Base-by-base conservation (phyloP, 352 stramenopile species). In the Phytopythium litorale region DNA sequence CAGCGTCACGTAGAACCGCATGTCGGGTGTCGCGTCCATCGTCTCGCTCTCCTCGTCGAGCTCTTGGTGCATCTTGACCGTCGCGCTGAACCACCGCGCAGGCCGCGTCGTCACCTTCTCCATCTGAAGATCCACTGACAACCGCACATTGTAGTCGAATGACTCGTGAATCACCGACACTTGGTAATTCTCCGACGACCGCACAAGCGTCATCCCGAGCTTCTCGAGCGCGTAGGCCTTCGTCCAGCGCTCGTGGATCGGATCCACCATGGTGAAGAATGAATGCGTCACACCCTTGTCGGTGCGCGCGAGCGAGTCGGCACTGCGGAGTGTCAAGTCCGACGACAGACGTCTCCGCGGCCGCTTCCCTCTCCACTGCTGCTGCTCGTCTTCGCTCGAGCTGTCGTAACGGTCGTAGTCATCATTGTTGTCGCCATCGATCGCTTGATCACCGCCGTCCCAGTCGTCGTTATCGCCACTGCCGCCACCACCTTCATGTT, bases 31-130 rank as follows among this genome's bases (percentile, higher is more conserved):
- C 1, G 66, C 63, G 60, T 94, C 84, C 82, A 92, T 90, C 48
- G 40, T 67, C 13, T 75, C 72, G 12, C 37, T 63, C 16, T 88
- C 76, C 28, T 89, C 76, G 25, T 89, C 66, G 40, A 92, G 70
- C 56, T 94, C 84, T 60, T 94, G 82, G 11, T 75, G 79, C 82
- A 92, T 92, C 65, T 94, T 94, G 43, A 94, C 62, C 49, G 84
- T 94, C 19, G 82, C 66, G 51, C 76, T 90, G 58, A 94, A 88
- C 84, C 82, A 94, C 4, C 84, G 79, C 23, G 70, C 78, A 37
- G 84, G 72, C 1, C 82, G 80, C 1, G 82, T 90, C 42, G 74
- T 78, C 40, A 89, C 58, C 45, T 84, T 87, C 15, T 77, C 73
- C 15, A 92, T 65, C 64, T 87, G 63, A 45, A 94, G 66, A 46